Base-by-base conservation (phyloP, 2,329 filamentous ascomycete species). In the Aspergillus tubingensis region DNA sequence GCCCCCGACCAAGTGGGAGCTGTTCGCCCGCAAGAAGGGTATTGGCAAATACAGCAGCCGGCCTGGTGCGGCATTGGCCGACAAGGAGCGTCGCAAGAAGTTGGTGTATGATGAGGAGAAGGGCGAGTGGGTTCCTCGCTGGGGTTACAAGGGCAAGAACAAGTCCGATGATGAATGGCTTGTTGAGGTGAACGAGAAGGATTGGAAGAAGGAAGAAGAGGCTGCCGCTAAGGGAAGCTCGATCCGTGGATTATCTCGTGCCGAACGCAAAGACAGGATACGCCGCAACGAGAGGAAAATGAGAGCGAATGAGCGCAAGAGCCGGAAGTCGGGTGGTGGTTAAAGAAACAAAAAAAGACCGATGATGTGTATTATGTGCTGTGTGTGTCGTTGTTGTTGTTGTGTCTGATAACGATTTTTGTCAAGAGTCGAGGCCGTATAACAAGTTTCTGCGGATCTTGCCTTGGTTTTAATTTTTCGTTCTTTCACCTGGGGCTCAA, bases 1-100 rank as follows among this genome's bases (percentile, higher is more conserved):
- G 80, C 82, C 88, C 59, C 89, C 89, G 68, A 98, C 94, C 61
- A 96, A 92, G 77, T 99, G 95, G 95, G 89, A 96, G 82, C 87
- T 89, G 72, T 99, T 99, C 81, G 95, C 95, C 49, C 90, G 88
- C 77, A 96, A 96, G 86, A 96, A 97, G 85, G 95, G 95, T 58
- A 98, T 99, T 55, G 79, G 79, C 80, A 91, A 90, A 81, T 87
- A 88, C 78, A 96, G 93, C 85, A 90, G 86, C 67, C 86, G 73
- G 59, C 71, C 76, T 17, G 78, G 77, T n/a, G 74, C 70, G 6
- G 70, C 73, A 8, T 68, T 90, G 67, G 92, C 95, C 74, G 84
- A 88, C 77, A 85, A 87, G 64, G 83, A 78, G 84, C 84, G 86
- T 43, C 72, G 76, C 64, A 80, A 80, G 76, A 90, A 96, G 80